Conservation (phyloP, 306 rosid genomes). For the Trifolium repens region DNA sequence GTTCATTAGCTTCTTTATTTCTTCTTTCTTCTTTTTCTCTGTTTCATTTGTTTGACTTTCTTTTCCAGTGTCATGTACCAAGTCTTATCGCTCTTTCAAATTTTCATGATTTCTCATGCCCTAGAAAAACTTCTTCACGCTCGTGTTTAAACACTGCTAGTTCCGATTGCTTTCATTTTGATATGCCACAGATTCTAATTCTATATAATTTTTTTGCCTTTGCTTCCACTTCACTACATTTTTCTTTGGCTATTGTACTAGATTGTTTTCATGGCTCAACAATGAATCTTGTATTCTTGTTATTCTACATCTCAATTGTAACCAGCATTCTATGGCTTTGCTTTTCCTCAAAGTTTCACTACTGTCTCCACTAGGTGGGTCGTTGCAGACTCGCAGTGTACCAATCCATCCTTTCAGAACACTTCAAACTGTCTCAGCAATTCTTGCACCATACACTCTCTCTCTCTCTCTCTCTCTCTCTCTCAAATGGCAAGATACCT, state of each 20-base stretch:
- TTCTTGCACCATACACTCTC: neutral
- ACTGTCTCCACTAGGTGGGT: neutral
- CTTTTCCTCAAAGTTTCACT: neutral
- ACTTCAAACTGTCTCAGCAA: neutral
- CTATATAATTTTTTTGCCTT: neutral
- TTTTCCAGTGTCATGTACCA: neutral
- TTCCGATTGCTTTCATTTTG: neutral
- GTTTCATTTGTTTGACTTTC: neutral
- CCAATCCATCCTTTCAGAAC: neutral
- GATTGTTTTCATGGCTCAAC: neutral
- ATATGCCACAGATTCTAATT: neutral
- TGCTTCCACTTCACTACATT: neutral
- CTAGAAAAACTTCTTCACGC: neutral
- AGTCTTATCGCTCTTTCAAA: neutral
- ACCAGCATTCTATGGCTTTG: neutral
- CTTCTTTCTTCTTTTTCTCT: neutral
- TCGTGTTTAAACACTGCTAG: neutral
- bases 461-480: too few relatives aligned
- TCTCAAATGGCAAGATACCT: neutral
- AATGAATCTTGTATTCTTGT: neutral
- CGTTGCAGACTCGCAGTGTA: neutral
- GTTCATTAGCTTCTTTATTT: neutral
- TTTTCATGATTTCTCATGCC: neutral
- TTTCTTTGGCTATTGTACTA: neutral
- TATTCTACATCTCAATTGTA: neutral